Base-by-base conservation (phyloP, 495 filamentous ascomycete species). In the Podospora pseudoanserina region DNA sequence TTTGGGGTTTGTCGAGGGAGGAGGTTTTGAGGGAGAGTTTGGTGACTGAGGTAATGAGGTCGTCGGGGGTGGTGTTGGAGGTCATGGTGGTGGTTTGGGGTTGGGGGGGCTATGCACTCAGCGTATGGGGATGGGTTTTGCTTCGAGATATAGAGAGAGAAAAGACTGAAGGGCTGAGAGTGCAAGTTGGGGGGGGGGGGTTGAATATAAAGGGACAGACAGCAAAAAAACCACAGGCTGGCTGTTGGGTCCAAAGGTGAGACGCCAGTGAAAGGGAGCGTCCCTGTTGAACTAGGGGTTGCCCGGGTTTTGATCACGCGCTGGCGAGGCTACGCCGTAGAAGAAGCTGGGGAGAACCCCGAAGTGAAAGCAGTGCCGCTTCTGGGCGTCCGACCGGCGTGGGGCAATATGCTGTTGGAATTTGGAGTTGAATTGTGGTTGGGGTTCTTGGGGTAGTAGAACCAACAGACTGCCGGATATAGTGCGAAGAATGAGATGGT, bases 21-120 rank as follows among this genome's bases (percentile, higher is more conserved):
- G 69, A 27, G 49, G 73, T 68, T 32, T 77, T 76, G 32, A 83
- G 72, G 7, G 79, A 77, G 19, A 83, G 76, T 59, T 81, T 80
- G 63, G 77, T 70, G 66, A 84, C 62, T 54, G 60, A 59, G 2
- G 78, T 71, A 27, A 68, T 23, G 53, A 78, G 54, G 18, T 75
- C 73, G 68, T 65, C 63, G 63, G 68, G 5, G 57, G 56, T 3
- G 55, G 23, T 53, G 15, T 67, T 63, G 63, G 76, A 64, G 5
- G 76, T 58, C 71, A 75, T 78, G 60, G 53, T 66, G 67, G 18
- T 5, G 20, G 7, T 27, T 61, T 32, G 30, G 59, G 30, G 23
- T 18, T 39, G 34, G 5, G 34, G 34, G 7, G 15, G 39, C 13
- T 49, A 16, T 11, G 13, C 30, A 32, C 30, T 23, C 30, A 32